A percentile compares a stretch with the other conserved stretches of the same genome.
Evolutionary conservation across 1,139 yeast species (phyloP).

Genomic region (Scheffersomyces insectosa): DNA sequence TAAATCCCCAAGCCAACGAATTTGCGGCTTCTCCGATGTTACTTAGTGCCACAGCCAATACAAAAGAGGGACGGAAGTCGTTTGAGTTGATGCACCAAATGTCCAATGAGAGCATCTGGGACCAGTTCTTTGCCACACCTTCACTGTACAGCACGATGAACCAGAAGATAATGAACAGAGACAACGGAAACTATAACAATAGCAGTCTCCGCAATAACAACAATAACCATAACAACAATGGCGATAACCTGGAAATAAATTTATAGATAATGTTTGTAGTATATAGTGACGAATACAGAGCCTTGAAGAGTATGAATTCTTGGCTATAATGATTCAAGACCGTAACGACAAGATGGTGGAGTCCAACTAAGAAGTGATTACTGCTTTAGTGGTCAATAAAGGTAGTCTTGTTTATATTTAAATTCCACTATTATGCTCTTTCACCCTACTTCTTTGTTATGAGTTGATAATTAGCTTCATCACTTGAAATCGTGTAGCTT

Average conservation of each 20-base stretch:
- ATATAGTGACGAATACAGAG: too few species aligned
- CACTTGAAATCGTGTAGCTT: slow-evolving; percentile 10
- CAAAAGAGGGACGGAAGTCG: slow-evolving; percentile 53
- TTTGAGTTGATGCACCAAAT: slow-evolving; percentile 65
- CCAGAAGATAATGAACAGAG: neutral
- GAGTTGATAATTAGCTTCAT: neutral
- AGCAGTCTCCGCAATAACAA: neutral
- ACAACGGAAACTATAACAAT: neutral
- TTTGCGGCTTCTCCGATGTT: slow-evolving; percentile 5
- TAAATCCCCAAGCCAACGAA: slow-evolving; percentile 7
- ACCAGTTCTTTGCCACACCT: slow-evolving; percentile 58
- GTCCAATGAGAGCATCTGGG: slow-evolving; percentile 76
- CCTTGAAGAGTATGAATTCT: too few species aligned
- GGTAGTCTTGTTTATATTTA: too few species aligned
- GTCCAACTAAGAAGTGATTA: too few species aligned
- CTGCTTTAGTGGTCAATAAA: too few species aligned
- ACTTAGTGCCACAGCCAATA: slow-evolving; percentile 3
- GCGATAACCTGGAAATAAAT: too few species aligned
- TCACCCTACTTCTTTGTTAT: too few species aligned
- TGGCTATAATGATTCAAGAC: too few species aligned
- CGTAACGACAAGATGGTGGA: too few species aligned
- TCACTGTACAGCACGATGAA: neutral
- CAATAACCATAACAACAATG: too few species aligned
- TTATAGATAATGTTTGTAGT: too few species aligned
- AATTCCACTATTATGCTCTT: too few species aligned